Conservation (phyloP, 208 protist species). For the Herpetomonas muscarum region DNA sequence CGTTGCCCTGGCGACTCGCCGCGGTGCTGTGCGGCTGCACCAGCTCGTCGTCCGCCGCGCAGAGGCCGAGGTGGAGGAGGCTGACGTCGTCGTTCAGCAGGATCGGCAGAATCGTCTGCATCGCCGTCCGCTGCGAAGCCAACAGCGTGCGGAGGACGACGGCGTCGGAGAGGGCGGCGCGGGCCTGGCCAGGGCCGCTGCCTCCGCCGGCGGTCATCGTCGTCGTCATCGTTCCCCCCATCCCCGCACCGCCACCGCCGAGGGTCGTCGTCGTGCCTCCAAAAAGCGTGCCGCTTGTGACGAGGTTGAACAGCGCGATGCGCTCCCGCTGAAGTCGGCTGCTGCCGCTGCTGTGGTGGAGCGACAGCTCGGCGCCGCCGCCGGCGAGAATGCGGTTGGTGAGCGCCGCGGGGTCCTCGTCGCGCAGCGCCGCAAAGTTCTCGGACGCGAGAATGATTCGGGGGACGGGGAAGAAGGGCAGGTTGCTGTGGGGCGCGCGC, state of each 20-base stretch:
- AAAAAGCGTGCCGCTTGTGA: neutral
- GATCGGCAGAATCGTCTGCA: conserved; percentile 25
- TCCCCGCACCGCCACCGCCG: neutral
- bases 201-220: neutral
- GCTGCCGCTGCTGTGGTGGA: conserved; percentile 4
- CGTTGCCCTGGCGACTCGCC: neutral
- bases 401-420: conserved; percentile 30
- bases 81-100: conserved; percentile 70
- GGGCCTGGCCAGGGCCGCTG: neutral
- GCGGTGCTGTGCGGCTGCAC: conserved; percentile 34
- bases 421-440: conserved; percentile 48
- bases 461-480: conserved; percentile 49
- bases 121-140: neutral
- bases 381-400: conserved; percentile 8
- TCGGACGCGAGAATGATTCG: conserved; percentile 59
- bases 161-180: conserved; percentile 1
- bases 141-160: conserved; percentile 5
- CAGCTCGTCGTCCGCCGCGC: conserved; percentile 66
- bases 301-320: conserved; percentile 9
- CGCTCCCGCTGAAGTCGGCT: neutral
- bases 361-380: neutral
- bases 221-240: neutral
- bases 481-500: neutral
- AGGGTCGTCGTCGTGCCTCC: too few relatives aligned
- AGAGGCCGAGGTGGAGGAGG: conserved; percentile 73